Base-by-base conservation (phyloP, 2,329 filamentous ascomycete species). In the Stagonosporopsis rhizophila region DNA sequence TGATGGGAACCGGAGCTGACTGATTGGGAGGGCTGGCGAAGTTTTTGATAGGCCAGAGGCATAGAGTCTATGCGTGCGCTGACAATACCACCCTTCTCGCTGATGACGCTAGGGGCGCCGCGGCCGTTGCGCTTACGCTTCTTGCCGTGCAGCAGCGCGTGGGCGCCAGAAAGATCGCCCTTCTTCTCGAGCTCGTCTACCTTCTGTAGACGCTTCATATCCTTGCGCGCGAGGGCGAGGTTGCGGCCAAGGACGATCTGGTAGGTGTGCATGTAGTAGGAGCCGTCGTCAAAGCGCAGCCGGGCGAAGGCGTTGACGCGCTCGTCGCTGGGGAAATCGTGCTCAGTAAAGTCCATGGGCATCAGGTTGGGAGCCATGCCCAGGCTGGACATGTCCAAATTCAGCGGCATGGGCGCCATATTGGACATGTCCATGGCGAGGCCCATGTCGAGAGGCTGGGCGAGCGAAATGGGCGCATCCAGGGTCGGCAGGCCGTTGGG, bases 221-320 rank as follows among this genome's bases (percentile, higher is more conserved):
- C 81, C 58, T 84, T 81, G 52, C 69, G 73, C 25, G 72, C 71
- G 15, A 73, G 70, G 11, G 69, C 60, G 23, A 87, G 82, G 73
- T 92, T 89, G 58, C 90, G 87, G 51, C 89, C 89, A 25, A 93
- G 85, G 53, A 90, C 84, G 64, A 92, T 83, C 48, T 85, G 82
- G 65, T 88, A 88, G 1, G 89, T 91, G 47, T 87, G 91, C 86
- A 93, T 89, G 75, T 90, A 89, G 73, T 90, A 92, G 52, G 87
- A 84, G 69, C 89, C 89, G 78, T 93, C 90, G 63, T 84, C 82
- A 70, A 93, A 92, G 66, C 87, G 85, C 58, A 93, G 78, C 69
- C 87, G 86, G 37, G 86, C 86, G 72, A 85, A 88, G 30, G 85
- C 86, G 61, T 83, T 81, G 58, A 86, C 83, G 46, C 70, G 70